phyloP scores from a whole-genome alignment of 805 yeast genomes.

The Ogataea pilisensis region DNA sequence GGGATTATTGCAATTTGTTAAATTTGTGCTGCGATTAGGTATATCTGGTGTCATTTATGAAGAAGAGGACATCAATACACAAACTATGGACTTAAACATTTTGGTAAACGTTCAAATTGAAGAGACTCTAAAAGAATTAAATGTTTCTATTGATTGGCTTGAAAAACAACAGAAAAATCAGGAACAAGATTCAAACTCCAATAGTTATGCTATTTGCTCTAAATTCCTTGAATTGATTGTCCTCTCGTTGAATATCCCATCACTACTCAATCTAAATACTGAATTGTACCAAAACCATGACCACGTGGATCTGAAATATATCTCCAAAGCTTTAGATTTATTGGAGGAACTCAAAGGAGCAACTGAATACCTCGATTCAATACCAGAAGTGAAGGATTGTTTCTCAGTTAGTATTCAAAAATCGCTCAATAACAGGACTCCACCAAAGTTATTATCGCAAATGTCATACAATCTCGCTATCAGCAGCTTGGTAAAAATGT shows the following conservation, averaged over 20 bases:
- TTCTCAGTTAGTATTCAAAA: slow-evolving; percentile 47
- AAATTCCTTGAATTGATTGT: slow-evolving; percentile 12
- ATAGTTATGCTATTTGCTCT: slow-evolving; percentile 11
- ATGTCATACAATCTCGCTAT: slow-evolving; percentile 21
- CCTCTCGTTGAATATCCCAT: slow-evolving; percentile 6
- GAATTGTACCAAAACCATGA: slow-evolving; percentile 9
- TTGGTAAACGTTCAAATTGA: slow-evolving; percentile 17
- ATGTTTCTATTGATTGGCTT: slow-evolving; percentile 33
- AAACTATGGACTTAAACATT: slow-evolving; percentile 52
- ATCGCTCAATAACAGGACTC: slow-evolving; percentile 44
- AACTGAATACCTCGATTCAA: slow-evolving; percentile 16
- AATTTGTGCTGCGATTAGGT: slow-evolving; percentile 43
- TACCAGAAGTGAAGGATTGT: slow-evolving; percentile 32
- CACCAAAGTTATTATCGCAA: slow-evolving; percentile 33
- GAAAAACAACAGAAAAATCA: slow-evolving; percentile 13
- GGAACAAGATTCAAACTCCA: neutral
- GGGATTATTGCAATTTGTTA: slow-evolving; percentile 53
- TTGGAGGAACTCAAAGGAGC: slow-evolving; percentile 5
- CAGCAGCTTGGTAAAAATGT: slow-evolving; percentile 22
- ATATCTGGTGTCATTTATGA: slow-evolving; percentile 59
- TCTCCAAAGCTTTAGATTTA: slow-evolving; percentile 5
- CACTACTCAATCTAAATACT: slow-evolving; percentile 4
- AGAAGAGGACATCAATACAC: slow-evolving; percentile 71
- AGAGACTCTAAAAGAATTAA: slow-evolving; percentile 27
- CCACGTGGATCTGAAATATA: slow-evolving; percentile 2